A percentile compares a stretch with the other conserved stretches of the same genome.
Conservation (phyloP, 2,329 filamentous ascomycete species). For the Monilinia polystroma region DNA sequence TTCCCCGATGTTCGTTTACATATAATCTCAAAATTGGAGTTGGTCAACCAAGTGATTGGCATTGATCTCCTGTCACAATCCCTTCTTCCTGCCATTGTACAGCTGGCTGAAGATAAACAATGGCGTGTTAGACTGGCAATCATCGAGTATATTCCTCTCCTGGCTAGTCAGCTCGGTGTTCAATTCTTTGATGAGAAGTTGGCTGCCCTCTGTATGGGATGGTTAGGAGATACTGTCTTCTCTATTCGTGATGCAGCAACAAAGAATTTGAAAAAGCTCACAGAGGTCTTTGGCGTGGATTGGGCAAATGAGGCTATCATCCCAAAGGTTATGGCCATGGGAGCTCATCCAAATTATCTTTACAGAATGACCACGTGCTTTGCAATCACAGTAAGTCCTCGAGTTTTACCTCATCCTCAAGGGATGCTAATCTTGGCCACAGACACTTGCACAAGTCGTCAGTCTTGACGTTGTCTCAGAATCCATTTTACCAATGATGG, state of each 20-base stretch:
- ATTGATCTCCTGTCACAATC: conserved; percentile 97
- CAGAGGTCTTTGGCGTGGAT: conserved; percentile 96
- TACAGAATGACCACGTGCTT: conserved; percentile 99
- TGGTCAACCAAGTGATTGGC: conserved; percentile 97
- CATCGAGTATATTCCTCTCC: conserved; percentile 97
- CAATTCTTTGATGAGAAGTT: conserved; percentile 99
- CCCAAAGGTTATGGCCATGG: conserved; percentile 98
- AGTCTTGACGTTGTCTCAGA: conserved; percentile 90
- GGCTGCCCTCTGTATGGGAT: conserved; percentile 93
- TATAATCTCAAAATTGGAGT: conserved; percentile 99
- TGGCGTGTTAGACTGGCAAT: conserved; percentile 97
- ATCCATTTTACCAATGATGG: conserved; percentile 92
- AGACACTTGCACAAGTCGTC: conserved; percentile 93
- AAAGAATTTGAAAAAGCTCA: conserved; percentile 96
- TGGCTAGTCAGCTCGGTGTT: conserved; percentile 92
- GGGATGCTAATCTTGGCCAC: conserved; percentile 24
- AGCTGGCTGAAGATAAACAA: conserved; percentile 97
- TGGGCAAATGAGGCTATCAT: conserved; percentile 98
- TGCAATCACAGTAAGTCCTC: conserved; percentile 82
- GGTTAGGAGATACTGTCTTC: conserved; percentile 97
- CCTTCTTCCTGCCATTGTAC: conserved; percentile 92
- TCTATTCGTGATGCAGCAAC: conserved; percentile 97
- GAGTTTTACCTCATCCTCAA: not conserved
- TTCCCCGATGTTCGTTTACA: conserved; percentile 97
- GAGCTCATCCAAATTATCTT: conserved; percentile 95